Evolutionary conservation across 345 rosid genomes (phyloP).

Genomic region (Citrus trifoliata): DNA sequence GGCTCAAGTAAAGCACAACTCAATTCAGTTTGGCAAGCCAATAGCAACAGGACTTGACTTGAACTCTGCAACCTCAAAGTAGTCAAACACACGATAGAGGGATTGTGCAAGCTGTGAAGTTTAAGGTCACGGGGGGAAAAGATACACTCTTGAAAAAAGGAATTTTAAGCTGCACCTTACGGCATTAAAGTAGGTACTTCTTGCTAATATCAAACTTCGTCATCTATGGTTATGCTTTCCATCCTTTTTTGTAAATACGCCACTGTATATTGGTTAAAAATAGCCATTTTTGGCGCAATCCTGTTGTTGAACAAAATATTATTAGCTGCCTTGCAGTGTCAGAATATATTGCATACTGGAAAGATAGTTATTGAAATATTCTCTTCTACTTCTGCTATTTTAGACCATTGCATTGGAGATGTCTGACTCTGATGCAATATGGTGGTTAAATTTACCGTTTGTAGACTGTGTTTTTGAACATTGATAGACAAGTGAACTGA

Average conservation of each 20-base stretch:
- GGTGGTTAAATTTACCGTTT: not conserved
- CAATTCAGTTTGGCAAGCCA: slow-evolving; percentile 23
- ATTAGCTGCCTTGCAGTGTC: not conserved
- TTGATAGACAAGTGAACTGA: not conserved
- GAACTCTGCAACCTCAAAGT: slow-evolving; percentile 21
- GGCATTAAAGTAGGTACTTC: slow-evolving; percentile 18
- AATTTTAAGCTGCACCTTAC: slow-evolving; percentile 8
- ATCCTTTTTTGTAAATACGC: slow-evolving; percentile 19
- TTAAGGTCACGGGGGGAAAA: slow-evolving; percentile 26
- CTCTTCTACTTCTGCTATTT: not conserved
- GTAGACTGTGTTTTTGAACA: not conserved
- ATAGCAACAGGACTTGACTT: slow-evolving; percentile 21
- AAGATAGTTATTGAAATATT: not conserved
- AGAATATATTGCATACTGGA: not conserved
- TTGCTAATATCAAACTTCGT: slow-evolving; percentile 3
- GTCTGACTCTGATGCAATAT: too few relatives aligned
- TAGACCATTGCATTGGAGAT: not conserved
- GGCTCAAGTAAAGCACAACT: slow-evolving; percentile 26
- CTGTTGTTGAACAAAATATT: not conserved
- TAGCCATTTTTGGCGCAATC: slow-evolving; percentile 1
- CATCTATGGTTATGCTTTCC: slow-evolving; percentile 10
- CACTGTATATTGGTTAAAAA: slow-evolving; percentile 24
- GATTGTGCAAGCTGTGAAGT: slow-evolving; percentile 26
- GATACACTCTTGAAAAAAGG: slow-evolving; percentile 19
- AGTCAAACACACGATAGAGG: slow-evolving; percentile 17